Conservation (phyloP, 371 early-diverging fungal genomes). For the Batkoa obscura region DNA sequence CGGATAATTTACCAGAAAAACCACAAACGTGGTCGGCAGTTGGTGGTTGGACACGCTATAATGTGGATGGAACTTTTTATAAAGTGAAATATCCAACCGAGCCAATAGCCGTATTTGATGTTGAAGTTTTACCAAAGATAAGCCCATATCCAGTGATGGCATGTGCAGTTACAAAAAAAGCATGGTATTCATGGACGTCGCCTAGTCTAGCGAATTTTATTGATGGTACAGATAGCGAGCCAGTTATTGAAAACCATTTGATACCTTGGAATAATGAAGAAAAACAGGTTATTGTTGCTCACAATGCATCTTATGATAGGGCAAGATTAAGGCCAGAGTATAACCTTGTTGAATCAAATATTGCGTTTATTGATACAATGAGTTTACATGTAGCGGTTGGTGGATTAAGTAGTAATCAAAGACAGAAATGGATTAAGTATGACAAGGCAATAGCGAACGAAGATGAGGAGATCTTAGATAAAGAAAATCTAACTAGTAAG, state of each 20-base stretch:
- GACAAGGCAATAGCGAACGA: slow-evolving; percentile 23
- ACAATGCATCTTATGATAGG: slow-evolving; percentile 84
- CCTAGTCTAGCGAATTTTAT: slow-evolving; percentile 30
- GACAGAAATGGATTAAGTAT: slow-evolving; percentile 52
- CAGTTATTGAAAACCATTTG: slow-evolving; percentile 22
- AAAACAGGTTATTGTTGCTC: slow-evolving; percentile 56
- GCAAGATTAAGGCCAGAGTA: slow-evolving; percentile 82
- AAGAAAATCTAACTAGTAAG: slow-evolving; percentile 14
- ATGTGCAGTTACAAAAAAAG: slow-evolving; percentile 42
- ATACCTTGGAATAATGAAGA: slow-evolving; percentile 36
- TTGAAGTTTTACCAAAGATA: slow-evolving; percentile 51
- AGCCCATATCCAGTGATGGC: slow-evolving; percentile 68
- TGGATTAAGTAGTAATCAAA: slow-evolving; percentile 81
- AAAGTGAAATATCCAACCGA: slow-evolving; percentile 38
- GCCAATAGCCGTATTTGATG: slow-evolving; percentile 65
- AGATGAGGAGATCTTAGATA: slow-evolving; percentile 11
- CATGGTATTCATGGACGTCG: slow-evolving; percentile 89
- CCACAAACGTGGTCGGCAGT: slow-evolving; percentile 29
- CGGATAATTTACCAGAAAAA: slow-evolving; percentile 14
- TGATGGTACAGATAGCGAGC: slow-evolving; percentile 16
- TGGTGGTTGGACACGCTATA: slow-evolving; percentile 78
- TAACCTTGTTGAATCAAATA: slow-evolving; percentile 19
- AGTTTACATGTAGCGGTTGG: slow-evolving; percentile 79
- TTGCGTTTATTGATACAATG: slow-evolving; percentile 80
- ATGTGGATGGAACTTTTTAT: slow-evolving; percentile 13